A percentile compares a stretch with the other conserved stretches of the same genome.
Conservation (phyloP, 441 rosid species). For the Arabidopsis hybrid region DNA sequence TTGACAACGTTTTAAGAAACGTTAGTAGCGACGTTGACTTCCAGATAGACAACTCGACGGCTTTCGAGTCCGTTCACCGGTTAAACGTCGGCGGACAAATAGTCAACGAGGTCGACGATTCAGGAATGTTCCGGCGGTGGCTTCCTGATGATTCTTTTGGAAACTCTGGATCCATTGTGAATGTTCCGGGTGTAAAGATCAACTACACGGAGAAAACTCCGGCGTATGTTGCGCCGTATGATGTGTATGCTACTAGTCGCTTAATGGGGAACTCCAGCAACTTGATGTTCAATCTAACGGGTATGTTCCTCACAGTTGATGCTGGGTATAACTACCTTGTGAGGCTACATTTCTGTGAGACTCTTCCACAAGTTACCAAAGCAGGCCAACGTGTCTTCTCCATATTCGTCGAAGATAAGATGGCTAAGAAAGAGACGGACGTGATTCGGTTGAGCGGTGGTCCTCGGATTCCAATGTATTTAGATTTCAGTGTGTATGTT, state of each 20-base stretch:
- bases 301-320: conserved; percentile 51
- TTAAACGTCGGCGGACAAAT: conserved; percentile 46
- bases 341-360: conserved; percentile 63
- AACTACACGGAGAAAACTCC: conserved; percentile 9
- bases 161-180: background rate
- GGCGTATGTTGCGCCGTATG: conserved; percentile 47
- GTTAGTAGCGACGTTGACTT: background rate
- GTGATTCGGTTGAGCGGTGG: conserved; percentile 43
- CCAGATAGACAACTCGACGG: background rate
- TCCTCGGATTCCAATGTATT: conserved; percentile 39
- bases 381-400: conserved; percentile 34
- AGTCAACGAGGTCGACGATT: background rate
- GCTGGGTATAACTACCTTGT: conserved; percentile 48
- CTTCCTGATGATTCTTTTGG: background rate
- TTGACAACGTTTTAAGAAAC: background rate
- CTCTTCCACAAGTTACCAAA: background rate
- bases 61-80: conserved; percentile 48
- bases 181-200: background rate
- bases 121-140: conserved; percentile 50
- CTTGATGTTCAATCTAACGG: conserved; percentile 43
- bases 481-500: conserved; percentile 36
- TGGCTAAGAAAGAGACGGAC: conserved; percentile 22
- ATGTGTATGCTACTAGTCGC: conserved; percentile 48
- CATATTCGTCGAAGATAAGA: conserved; percentile 32
- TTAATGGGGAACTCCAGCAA: conserved; percentile 41